phyloP scores from a whole-genome alignment of 371 early-diverging fungal genomes.

The Umbelopsis sp. region DNA sequence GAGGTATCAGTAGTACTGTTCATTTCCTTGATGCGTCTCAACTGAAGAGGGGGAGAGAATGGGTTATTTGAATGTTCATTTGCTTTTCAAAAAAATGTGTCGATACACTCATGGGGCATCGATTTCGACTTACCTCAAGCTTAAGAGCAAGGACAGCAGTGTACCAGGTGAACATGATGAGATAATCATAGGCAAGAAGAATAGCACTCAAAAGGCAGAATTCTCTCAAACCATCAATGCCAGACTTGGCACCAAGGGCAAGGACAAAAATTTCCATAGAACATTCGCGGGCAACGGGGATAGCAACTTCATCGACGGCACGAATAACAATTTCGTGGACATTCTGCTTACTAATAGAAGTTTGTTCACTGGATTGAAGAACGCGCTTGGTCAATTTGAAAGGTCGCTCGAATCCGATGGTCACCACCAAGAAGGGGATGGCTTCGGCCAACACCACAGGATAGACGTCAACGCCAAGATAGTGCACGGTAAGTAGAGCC shows the following conservation, averaged over 20 bases:
- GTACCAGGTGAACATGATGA: slow-evolving; percentile 87
- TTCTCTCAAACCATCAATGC: slow-evolving; percentile 77
- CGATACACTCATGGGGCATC: background rate
- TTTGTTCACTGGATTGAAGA: slow-evolving; percentile 49
- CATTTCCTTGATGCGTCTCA: slow-evolving; percentile 43
- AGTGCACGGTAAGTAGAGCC: slow-evolving; percentile 69
- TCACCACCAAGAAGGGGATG: slow-evolving; percentile 90
- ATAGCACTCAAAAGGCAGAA: slow-evolving; percentile 84
- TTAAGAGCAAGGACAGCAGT: slow-evolving; percentile 87
- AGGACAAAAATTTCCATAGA: slow-evolving; percentile 83
- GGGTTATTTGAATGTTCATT: background rate
- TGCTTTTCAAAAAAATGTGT: background rate
- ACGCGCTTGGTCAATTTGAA: slow-evolving; percentile 83
- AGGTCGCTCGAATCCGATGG: slow-evolving; percentile 93
- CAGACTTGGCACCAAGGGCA: slow-evolving; percentile 77
- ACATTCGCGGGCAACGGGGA: slow-evolving; percentile 76
- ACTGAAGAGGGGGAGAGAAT: background rate
- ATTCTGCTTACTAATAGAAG: slow-evolving; percentile 39
- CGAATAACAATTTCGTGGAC: slow-evolving; percentile 69
- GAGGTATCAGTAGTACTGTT: slow-evolving; percentile 20
- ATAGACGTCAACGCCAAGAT: slow-evolving; percentile 72
- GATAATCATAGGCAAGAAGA: slow-evolving; percentile 80
- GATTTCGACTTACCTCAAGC: slow-evolving; percentile 64
- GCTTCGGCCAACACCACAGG: slow-evolving; percentile 84
- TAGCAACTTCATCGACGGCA: slow-evolving; percentile 73